Base-by-base conservation (phyloP, 108 stramenopile species). In the Skeletonema grethae region DNA sequence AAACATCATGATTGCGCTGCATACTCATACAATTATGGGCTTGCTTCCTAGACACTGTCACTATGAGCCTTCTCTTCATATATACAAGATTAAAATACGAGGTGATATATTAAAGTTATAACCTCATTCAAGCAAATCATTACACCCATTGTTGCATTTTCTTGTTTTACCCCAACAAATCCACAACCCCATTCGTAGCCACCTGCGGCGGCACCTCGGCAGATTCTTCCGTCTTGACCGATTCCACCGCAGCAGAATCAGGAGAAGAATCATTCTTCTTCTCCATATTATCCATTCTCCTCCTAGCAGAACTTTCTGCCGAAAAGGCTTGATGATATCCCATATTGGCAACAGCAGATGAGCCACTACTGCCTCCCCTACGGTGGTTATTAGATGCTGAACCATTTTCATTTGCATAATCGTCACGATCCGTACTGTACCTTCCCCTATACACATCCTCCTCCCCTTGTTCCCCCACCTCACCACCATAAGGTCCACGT, bases 141-240 rank as follows among this genome's bases (percentile, higher is more conserved):
- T 5, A 22, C 12, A 50, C 20, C 7, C 18, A 22, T 22, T 50
- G 18, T 20, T 22, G 50, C 22, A 8, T 53, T 24, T 53, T 5
- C 22, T 46, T 46, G 16, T 22, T 53, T 66, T 43, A 74, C 39
- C 73, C 73, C 73, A 74, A 41, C 41, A 74, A 63, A 60, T 74
- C 73, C 32, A 74, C 35, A 57, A 64, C 50, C 39, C 46, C 57
- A 28, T 45, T 18, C 18, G 48, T 55, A 25, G 59, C 62, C 4
- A 25, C 7, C 4, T 61, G 50, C 4, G 39, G n/a, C 31, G 28
- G 34, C 25, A 11, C 32, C 11, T 58, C 53, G 16, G 55, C 73
- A 5, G 32, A 48, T 15, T 57, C 38, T 61, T 61, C 60, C 30
- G 60, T 61, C 31, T 61, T 36, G 25, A 61, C 31, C 34, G 35